Base-by-base conservation (phyloP, 345 rosid genomes). In the Citrus trifoliata region DNA sequence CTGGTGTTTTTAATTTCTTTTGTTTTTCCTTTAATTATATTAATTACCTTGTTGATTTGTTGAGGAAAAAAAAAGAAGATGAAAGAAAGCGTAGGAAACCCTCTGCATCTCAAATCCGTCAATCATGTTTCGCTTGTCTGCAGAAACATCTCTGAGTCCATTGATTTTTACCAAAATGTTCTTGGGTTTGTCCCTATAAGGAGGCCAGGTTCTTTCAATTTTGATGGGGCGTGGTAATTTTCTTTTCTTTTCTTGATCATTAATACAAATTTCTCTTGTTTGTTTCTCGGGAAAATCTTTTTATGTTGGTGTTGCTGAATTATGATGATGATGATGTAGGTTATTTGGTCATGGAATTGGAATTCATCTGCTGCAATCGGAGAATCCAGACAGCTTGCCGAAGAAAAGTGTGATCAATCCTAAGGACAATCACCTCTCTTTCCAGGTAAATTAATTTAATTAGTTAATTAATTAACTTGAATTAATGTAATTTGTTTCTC, bases 171-270 rank as follows among this genome's bases (percentile, higher is more conserved):
- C 67, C 95, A 87, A 56, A 74, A 89, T 56, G 81, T 92, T 73
- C 91, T 95, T 73, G 98, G 98, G 1, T 95, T 95, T 73, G 78
- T 83, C 21, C 96, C 95, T 0, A 82, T 95, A 30, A 83, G 96
- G 37, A 89, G 99, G 82, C 99, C 98, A 30, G 89, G 90, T 65
- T 93, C 99, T 30, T 92, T 95, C 51, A 86, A 93, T 75, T 95
- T 93, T 38, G 87, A 89, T 53, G 99, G 99, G 21, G 99, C 99
- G 32, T 95, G 99, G 99, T 95, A 87, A 78, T 48, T 7, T 2
- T 19, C 21, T 14, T 30, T 63, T 12, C 12, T 40, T 40, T 69
- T 25, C 32, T 24, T 7, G 6, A 63, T 63, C 67, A 38, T 24
- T 25, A 48, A 48, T 59, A 53, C 7, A 46, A 46, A 13, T 12